Percentiles rank a stretch among this genome's conserved stretches.
Evolutionary conservation across 2,329 filamentous ascomycete species (phyloP).

Genomic region (Coniochaeta sp.): DNA sequence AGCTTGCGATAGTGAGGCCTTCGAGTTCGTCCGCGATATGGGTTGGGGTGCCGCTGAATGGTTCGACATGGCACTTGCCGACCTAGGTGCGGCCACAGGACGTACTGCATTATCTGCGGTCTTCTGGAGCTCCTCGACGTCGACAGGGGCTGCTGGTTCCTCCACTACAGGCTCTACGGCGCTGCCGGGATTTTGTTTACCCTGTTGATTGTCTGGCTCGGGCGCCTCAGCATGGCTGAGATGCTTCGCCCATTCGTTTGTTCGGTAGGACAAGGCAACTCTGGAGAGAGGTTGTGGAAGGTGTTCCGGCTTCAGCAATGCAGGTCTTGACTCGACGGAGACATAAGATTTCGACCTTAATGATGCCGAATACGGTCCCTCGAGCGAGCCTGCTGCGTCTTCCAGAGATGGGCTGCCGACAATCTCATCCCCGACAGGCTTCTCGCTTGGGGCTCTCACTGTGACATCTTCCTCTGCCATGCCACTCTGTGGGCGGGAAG

Average conservation of each 20-base stretch:
- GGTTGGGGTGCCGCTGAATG: slow-evolving; percentile 11
- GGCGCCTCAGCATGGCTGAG: slow-evolving; percentile 69
- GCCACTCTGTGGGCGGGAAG: neutral
- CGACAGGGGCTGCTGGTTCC: slow-evolving; percentile 49
- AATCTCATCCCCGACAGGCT: neutral
- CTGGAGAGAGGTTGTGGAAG: slow-evolving; percentile 67
- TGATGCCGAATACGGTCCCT: slow-evolving; percentile 9
- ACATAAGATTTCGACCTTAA: slow-evolving; percentile 30
- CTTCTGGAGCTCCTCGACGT: slow-evolving; percentile 57
- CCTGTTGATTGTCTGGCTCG: slow-evolving; percentile 44
- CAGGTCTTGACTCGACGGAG: slow-evolving; percentile 33
- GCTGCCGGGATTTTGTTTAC: slow-evolving; percentile 17
- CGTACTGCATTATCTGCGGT: slow-evolving; percentile 46
- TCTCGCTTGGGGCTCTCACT: neutral
- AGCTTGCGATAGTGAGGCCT: slow-evolving; percentile 12
- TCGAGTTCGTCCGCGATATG: slow-evolving; percentile 17
- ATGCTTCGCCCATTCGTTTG: slow-evolving; percentile 95
- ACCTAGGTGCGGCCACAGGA: slow-evolving; percentile 23
- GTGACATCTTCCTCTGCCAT: neutral
- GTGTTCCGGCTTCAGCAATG: slow-evolving; percentile 48
- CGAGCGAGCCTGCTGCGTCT: slow-evolving; percentile 12
- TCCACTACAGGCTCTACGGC: slow-evolving; percentile 30
- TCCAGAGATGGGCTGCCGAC: neutral
- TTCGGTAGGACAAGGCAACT: slow-evolving; percentile 75
- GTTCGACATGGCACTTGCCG: slow-evolving; percentile 19